phyloP scores from a whole-genome alignment of 164 flowering plant species.

The Brasenia schreberi region DNA sequence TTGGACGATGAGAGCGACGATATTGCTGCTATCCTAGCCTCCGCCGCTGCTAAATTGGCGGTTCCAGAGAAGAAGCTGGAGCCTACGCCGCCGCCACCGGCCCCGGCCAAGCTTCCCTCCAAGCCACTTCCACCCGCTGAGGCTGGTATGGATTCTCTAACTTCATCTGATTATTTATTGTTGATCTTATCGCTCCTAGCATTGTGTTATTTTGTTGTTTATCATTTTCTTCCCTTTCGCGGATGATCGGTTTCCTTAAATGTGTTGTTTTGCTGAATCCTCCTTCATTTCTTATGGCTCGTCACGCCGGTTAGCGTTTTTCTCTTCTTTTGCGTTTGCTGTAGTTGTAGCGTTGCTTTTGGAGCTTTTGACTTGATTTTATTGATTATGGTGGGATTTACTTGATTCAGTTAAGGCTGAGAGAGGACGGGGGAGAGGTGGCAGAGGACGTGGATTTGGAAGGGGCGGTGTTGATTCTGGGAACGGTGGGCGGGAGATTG shows the following conservation, averaged over 20 bases:
- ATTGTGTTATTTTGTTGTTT: neutral
- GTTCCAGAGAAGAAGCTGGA: constrained; percentile 6
- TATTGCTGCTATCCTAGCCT: constrained; percentile 8
- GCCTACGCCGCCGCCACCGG: constrained; percentile 1
- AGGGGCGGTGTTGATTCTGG: constrained; percentile 6
- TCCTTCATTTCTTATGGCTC: neutral
- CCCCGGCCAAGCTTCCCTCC: constrained; percentile 7
- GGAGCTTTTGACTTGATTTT: neutral
- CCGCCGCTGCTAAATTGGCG: constrained; percentile 10
- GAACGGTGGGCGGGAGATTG: neutral
- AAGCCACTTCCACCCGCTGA: constrained; percentile 7
- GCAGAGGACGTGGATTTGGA: constrained; percentile 9
- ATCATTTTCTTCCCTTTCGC: neutral
- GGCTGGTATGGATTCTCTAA: constrained; percentile 7
- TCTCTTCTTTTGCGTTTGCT: neutral
- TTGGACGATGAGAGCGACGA: constrained; percentile 20
- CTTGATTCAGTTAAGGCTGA: constrained; percentile 10
- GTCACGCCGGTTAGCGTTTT: no score
- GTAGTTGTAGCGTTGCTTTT: neutral
- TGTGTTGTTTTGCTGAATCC: neutral
- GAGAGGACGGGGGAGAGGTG: constrained; percentile 15
- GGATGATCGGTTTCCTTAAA: neutral
- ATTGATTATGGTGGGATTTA: neutral
- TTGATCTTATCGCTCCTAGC: neutral
- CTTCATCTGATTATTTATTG: neutral